Conservation (phyloP, 805 yeast genomes). For the Pichia manshurica region DNA sequence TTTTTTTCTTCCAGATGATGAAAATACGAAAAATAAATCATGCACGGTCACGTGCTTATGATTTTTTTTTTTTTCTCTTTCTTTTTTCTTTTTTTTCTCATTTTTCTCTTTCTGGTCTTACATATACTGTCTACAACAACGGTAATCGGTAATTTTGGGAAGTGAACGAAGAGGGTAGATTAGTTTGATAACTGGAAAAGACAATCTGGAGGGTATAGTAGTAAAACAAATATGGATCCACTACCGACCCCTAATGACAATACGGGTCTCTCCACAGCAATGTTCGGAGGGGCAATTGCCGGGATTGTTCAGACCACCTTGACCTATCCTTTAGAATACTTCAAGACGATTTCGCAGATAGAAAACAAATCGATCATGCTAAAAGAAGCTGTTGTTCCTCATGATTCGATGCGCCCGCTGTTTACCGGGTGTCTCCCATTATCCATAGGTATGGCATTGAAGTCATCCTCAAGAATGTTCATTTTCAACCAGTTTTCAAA, state of each 20-base stretch:
- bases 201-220: too few relatives aligned
- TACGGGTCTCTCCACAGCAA: constrained; percentile 49
- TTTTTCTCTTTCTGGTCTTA: too few relatives aligned
- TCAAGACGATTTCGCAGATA: constrained; percentile 61
- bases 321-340: constrained; percentile 67
- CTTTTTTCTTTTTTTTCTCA: too few relatives aligned
- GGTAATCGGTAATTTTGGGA: too few relatives aligned
- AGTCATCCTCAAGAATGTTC: constrained; percentile 67
- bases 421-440: constrained; percentile 69
- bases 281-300: constrained; percentile 56
- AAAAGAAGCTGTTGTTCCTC: constrained; percentile 30
- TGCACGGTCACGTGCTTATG: too few relatives aligned
- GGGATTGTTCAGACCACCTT: constrained; percentile 57
- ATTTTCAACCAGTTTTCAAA: constrained; percentile 71
- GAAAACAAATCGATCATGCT: constrained; percentile 35
- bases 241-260: constrained; percentile 21
- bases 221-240: constrained; percentile 23
- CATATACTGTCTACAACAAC: too few relatives aligned
- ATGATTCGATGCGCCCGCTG: constrained; percentile 25
- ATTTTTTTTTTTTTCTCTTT: too few relatives aligned
- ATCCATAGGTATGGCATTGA: constrained; percentile 66
- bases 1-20: too few relatives aligned
- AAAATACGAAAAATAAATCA: too few relatives aligned
- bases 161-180: too few relatives aligned
- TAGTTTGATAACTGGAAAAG: too few relatives aligned